Conservation (phyloP, 2,329 filamentous ascomycete genomes). For the Teratosphaeria zuluensis region DNA sequence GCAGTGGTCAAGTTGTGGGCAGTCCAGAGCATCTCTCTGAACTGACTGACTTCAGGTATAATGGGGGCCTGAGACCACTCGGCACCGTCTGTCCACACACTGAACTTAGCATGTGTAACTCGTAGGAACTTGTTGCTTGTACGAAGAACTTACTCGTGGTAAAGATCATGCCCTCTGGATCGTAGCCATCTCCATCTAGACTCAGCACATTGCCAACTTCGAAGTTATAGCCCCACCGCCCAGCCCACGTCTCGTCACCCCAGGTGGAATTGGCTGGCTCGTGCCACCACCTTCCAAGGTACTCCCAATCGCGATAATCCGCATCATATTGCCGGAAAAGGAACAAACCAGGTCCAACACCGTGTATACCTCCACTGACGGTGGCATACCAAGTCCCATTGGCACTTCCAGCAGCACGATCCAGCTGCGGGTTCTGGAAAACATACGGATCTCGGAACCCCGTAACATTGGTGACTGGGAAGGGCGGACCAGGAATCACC, state of each 20-base stretch:
- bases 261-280: conserved; percentile 20
- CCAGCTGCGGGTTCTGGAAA: conserved; percentile 31
- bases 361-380: conserved; percentile 29
- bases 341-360: conserved; percentile 29
- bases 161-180: not conserved
- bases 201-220: conserved; percentile 37
- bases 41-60: conserved; percentile 2
- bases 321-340: conserved; percentile 31
- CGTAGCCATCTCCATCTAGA: conserved; percentile 10
- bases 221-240: conserved; percentile 32
- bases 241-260: conserved; percentile 16
- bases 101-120: conserved; percentile 2
- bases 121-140: too few species aligned
- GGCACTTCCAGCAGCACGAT: conserved; percentile 25
- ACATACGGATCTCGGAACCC: conserved; percentile 37
- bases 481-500: conserved; percentile 30
- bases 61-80: conserved; percentile 35
- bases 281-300: conserved; percentile 32
- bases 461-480: conserved; percentile 31
- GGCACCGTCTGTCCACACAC: conserved; percentile 34
- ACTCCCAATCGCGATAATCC: conserved; percentile 31
- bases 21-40: conserved; percentile 13
- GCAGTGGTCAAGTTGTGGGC: not conserved
- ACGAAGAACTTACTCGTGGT: not conserved
- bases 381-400: conserved; percentile 31